Base-by-base conservation (phyloP, 1,139 yeast species). In the Saccharomycopsis crataegensis region DNA sequence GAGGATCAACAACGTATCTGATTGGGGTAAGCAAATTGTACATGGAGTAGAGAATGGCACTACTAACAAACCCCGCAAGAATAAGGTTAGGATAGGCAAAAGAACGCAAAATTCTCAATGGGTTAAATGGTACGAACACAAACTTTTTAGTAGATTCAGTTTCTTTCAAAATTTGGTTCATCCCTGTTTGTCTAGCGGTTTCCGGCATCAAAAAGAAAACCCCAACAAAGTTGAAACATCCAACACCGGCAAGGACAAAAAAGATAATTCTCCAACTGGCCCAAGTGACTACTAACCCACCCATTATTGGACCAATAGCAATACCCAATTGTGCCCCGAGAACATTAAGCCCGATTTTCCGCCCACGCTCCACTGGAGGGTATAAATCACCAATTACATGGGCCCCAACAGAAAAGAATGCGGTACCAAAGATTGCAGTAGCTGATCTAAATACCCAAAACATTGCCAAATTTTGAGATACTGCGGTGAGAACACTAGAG, bases 1-100 rank as follows among this genome's bases (percentile, higher is more conserved):
- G 62, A 3, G 83, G 83, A 60, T 78, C 78, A 52, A 79, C 70
- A 8, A 79, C 79, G 49, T 74, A 71, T 58, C 82, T 64, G 45
- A 79, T 78, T 1, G 83, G 83, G 0, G 83, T 79, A 51, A 77
- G 64, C 33, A 78, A 59, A n/a, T 70, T 63, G 60, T 74, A 78
- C 82, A 78, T 77, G 57, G 72, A 74, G 64, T 72, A 79, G 36
- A 71, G 61, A 11, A 76, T 60, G 0, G 77, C 65, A 50, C 69
- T 64, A 31, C 73, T 66, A 9, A 76, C 65, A 43, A 75, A 61
- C 1, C 77, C 81, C 40, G 77, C 79, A 7, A 77, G 62, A 1
- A 70, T 60, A 38, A 78, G 60, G 53, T 72, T 77, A 6, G 73
- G 73, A 59, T 70, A 73, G 48, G 65, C 67, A 52, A 77, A 65